Conservation (phyloP, 2,329 filamentous ascomycete species). For the Fusarium udum region DNA sequence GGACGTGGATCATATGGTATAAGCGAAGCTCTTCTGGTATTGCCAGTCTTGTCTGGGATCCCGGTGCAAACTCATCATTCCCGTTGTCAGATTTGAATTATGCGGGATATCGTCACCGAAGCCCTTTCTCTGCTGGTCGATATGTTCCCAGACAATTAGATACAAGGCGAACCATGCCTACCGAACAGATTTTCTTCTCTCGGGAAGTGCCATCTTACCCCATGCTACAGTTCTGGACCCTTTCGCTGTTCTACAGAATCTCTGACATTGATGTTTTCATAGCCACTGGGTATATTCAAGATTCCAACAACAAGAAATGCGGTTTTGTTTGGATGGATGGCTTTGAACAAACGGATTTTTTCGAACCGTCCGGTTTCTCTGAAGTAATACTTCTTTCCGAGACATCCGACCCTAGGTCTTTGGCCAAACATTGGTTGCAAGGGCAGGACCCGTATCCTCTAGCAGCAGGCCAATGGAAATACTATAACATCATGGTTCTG, state of each 20-base stretch:
- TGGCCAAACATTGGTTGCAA: rapidly evolving
- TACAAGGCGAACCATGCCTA: neutral
- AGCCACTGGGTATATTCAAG: rapidly evolving
- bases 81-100: rapidly evolving
- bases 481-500: neutral
- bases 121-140: rapidly evolving
- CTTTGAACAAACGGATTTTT: rapidly evolving
- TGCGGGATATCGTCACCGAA: rapidly evolving
- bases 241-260: neutral
- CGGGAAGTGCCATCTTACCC: neutral
- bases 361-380: rapidly evolving
- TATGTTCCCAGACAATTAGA: rapidly evolving
- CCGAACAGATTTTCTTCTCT: rapidly evolving
- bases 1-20: rapidly evolving
- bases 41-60: neutral
- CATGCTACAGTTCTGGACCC: neutral
- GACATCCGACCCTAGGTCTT: rapidly evolving
- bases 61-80: neutral
- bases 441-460: neutral
- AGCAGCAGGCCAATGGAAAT: rapidly evolving
- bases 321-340: rapidly evolving
- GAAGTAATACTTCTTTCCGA: neutral
- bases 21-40: rapidly evolving
- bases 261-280: neutral
- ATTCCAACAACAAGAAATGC: rapidly evolving